These are phyloP conservation scores for Trichoderma sp. DNA, from an alignment of 2,329 filamentous ascomycete species.

Conservation along the genomic window DNA sequence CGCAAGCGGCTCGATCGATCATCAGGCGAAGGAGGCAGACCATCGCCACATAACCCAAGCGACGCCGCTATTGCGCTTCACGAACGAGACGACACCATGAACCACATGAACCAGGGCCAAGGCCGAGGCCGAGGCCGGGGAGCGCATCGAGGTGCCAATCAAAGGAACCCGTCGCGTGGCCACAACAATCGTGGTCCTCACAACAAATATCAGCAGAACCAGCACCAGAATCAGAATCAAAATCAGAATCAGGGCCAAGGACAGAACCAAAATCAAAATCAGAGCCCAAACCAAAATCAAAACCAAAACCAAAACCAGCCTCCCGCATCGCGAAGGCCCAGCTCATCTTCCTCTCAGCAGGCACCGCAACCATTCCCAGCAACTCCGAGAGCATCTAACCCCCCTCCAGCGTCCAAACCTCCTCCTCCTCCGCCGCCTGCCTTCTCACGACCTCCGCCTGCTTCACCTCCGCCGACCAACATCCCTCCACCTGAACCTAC, in stretches of 20 bases:
- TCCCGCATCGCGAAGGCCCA: slow-evolving; percentile 24
- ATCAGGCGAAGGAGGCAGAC: slow-evolving; percentile 50
- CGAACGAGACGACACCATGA: slow-evolving; percentile 52
- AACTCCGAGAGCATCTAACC: slow-evolving; percentile 20
- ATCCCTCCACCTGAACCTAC: slow-evolving; percentile 25
- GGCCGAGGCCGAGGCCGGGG: slow-evolving; percentile 48
- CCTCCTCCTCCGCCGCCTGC: slow-evolving; percentile 25
- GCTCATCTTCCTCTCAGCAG: slow-evolving; percentile 24
- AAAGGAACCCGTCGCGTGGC: slow-evolving; percentile 51
- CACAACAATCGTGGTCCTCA: slow-evolving; percentile 31
- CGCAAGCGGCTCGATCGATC: slow-evolving; percentile 57
- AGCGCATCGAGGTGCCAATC: slow-evolving; percentile 49
- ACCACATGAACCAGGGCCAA: slow-evolving; percentile 40
- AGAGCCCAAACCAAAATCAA: slow-evolving; percentile 22
- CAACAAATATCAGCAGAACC: slow-evolving; percentile 24
- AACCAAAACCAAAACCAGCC: slow-evolving; percentile 19
- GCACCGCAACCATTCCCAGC: slow-evolving; percentile 24
- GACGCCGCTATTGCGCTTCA: slow-evolving; percentile 57
- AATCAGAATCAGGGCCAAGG: slow-evolving; percentile 7
- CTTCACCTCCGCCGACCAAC: slow-evolving; percentile 24
- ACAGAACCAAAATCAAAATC: slow-evolving; percentile 16
- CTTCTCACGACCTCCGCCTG: slow-evolving; percentile 25
- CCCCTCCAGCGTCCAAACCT: slow-evolving; percentile 26
- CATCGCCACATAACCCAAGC: slow-evolving; percentile 61
- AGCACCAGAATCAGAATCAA: not conserved